Conservation (phyloP, 768 basidiomycete species). For the Rhodocollybia butyracea region DNA sequence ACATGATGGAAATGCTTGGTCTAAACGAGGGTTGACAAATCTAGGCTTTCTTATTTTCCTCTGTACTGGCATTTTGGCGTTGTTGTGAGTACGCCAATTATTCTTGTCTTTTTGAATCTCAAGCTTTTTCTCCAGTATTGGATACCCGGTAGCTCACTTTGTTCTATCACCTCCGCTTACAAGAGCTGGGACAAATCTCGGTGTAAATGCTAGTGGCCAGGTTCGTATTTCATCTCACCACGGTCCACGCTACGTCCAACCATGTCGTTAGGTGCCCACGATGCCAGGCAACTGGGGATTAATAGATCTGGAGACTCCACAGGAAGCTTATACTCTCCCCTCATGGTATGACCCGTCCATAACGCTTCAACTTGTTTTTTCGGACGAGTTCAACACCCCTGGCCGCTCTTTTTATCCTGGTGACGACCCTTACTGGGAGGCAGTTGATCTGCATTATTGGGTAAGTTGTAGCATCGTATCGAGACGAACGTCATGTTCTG, state of each 20-base stretch:
- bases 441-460: slow-evolving; percentile 79
- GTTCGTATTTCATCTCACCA: not conserved
- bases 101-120: slow-evolving; percentile 29
- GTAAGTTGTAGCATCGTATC: slow-evolving; percentile 22
- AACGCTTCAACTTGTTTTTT: slow-evolving; percentile 61
- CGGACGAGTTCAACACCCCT: slow-evolving; percentile 77
- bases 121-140: slow-evolving; percentile 22
- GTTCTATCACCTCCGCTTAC: slow-evolving; percentile 23
- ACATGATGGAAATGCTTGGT: slow-evolving; percentile 44
- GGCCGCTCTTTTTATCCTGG: slow-evolving; percentile 31
- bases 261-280: slow-evolving; percentile 62
- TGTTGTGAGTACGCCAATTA: slow-evolving; percentile 44
- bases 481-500: not conserved
- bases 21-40: slow-evolving; percentile 67
- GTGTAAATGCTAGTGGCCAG: slow-evolving; percentile 51
- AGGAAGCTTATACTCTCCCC: slow-evolving; percentile 37
- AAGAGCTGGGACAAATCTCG: slow-evolving; percentile 40
- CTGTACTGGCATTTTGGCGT: slow-evolving; percentile 25
- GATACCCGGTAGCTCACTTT: slow-evolving; percentile 34
- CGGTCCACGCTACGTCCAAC: no score
- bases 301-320: slow-evolving; percentile 77
- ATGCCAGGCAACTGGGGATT: slow-evolving; percentile 60
- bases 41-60: slow-evolving; percentile 50
- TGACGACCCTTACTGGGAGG: slow-evolving; percentile 68
- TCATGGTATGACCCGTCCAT: slow-evolving; percentile 11